Conservation (phyloP, 768 basidiomycete genomes). For the Hygrophorus russula region DNA sequence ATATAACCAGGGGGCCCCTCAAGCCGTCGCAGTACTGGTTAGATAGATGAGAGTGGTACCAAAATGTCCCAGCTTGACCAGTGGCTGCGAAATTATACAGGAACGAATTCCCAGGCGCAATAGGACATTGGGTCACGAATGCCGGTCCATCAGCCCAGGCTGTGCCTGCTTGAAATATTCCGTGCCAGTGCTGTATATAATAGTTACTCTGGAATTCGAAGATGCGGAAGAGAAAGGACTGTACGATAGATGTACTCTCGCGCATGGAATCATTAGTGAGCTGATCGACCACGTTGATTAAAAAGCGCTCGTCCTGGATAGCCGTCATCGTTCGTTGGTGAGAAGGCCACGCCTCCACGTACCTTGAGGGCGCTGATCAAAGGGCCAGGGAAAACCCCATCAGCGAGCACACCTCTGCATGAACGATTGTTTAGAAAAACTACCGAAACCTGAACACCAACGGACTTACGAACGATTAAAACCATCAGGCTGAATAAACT, state of each 20-base stretch:
- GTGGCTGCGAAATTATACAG: constrained; percentile 26
- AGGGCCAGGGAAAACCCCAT: constrained; percentile 22
- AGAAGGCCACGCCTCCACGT: neutral
- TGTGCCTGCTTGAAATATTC: constrained; percentile 20
- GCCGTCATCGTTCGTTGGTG: neutral
- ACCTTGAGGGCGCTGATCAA: constrained; percentile 25
- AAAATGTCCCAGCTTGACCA: constrained; percentile 33
- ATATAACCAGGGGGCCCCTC: constrained; percentile 31
- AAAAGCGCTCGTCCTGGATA: constrained; percentile 24
- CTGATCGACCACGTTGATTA: constrained; percentile 28
- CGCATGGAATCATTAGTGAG: constrained; percentile 27
- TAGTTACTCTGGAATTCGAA: neutral
- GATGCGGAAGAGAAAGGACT: constrained; percentile 1
- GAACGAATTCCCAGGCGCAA: constrained; percentile 34
- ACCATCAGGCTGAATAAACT: constrained; percentile 5
- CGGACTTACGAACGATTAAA: constrained; percentile 5
- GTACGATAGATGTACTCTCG: constrained; percentile 29
- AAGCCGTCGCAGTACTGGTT: constrained; percentile 26
- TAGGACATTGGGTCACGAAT: constrained; percentile 16
- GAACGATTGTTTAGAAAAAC: neutral
- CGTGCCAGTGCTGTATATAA: constrained; percentile 22
- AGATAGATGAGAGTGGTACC: constrained; percentile 23
- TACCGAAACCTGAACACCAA: neutral
- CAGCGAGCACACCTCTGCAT: constrained; percentile 16
- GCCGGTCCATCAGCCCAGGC: constrained; percentile 21